Percentiles rank a stretch among this genome's conserved stretches.
These are phyloP conservation scores for Aureobasidium sp. DNA, from an alignment of 2,329 filamentous ascomycete species.

Conservation along the genomic window DNA sequence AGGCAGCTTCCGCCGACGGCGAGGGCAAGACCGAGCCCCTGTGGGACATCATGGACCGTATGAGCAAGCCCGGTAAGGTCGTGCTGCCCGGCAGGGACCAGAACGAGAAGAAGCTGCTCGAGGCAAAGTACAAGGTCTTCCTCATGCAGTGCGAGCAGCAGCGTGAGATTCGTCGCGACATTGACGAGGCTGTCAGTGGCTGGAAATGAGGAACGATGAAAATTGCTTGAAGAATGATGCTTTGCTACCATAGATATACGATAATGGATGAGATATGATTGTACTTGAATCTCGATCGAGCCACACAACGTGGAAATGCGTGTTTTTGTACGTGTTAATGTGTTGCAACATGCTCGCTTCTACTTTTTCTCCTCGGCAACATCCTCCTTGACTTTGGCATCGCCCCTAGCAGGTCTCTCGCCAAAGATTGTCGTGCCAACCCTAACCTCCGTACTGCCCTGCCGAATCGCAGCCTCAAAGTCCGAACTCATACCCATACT, in stretches of 20 bases:
- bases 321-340: neutral
- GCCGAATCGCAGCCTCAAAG: conserved; percentile 76
- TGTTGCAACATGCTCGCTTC: neutral
- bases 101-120: conserved; percentile 70
- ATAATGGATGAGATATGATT: neutral
- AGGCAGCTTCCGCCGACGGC: conserved; percentile 78
- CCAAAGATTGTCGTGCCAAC: conserved; percentile 95
- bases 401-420: conserved; percentile 66
- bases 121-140: conserved; percentile 93
- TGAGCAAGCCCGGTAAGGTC: conserved; percentile 87
- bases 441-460: conserved; percentile 84
- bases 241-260: neutral
- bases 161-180: conserved; percentile 68
- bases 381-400: conserved; percentile 57
- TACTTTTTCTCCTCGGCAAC: conserved; percentile 19
- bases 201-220: conserved; percentile 23
- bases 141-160: conserved; percentile 85
- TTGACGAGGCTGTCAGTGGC: conserved; percentile 53
- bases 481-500: conserved; percentile 98
- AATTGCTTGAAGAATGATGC: neutral
- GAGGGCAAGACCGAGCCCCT: conserved; percentile 76
- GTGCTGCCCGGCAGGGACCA: conserved; percentile 67
- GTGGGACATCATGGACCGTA: conserved; percentile 96
- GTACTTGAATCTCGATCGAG: neutral
- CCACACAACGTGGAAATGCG: neutral